Conservation (phyloP, 805 yeast genomes). For the Grigorovia jiainica region DNA sequence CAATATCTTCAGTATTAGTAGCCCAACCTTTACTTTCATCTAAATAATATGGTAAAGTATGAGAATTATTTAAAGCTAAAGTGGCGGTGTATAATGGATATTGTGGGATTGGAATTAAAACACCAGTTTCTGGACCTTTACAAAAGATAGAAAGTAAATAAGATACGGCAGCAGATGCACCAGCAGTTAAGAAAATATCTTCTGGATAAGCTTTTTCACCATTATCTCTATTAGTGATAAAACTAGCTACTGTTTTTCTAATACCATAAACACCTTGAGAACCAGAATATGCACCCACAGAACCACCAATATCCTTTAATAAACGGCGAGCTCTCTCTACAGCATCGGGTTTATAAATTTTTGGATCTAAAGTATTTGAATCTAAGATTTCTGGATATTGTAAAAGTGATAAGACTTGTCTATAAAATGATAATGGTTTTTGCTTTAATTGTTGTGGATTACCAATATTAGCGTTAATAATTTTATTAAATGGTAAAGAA, state of each 20-base stretch:
- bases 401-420: slow-evolving; percentile 78
- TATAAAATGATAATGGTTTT: slow-evolving; percentile 86
- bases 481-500: slow-evolving; percentile 64
- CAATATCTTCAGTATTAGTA: slow-evolving; percentile 59
- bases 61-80: slow-evolving; percentile 70
- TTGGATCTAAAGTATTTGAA: slow-evolving; percentile 13
- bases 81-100: slow-evolving; percentile 97
- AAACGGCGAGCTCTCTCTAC: slow-evolving; percentile 57
- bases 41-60: slow-evolving; percentile 77
- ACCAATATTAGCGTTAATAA: slow-evolving; percentile 90
- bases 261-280: slow-evolving; percentile 78
- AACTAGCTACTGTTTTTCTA: slow-evolving; percentile 72
- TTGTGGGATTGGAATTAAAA: slow-evolving; percentile 94
- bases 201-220: slow-evolving; percentile 58
- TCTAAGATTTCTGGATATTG: slow-evolving; percentile 71
- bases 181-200: slow-evolving; percentile 77
- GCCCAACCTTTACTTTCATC: slow-evolving; percentile 82
- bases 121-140: slow-evolving; percentile 58
- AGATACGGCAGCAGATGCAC: slow-evolving; percentile 92
- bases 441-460: slow-evolving; percentile 97
- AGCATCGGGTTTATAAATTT: slow-evolving; percentile 54
- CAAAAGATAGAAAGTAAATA: slow-evolving; percentile 65
- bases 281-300: slow-evolving; percentile 91
- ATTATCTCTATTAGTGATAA: slow-evolving; percentile 71
- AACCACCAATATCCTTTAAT: slow-evolving; percentile 51